These are phyloP conservation scores for Aegle marmelos DNA, from an alignment of 345 rosid species.

Conservation along the genomic window DNA sequence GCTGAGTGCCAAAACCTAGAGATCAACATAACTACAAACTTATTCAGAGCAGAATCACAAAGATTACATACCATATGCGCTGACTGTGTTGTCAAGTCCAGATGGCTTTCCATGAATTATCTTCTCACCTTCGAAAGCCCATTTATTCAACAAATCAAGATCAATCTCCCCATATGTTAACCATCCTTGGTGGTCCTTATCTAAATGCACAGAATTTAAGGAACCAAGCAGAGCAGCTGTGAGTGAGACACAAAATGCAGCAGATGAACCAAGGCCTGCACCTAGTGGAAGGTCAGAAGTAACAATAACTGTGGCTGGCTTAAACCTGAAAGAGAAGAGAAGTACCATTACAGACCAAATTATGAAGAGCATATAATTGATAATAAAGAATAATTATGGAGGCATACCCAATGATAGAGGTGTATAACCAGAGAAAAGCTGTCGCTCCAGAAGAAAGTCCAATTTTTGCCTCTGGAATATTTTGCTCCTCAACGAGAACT, in stretches of 20 bases:
- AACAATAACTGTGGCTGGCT: slow-evolving; percentile 66
- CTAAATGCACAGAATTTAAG: slow-evolving; percentile 40
- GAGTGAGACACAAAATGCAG: slow-evolving; percentile 77
- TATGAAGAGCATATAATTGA: not conserved
- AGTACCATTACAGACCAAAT: slow-evolving; percentile 16
- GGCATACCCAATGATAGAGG: slow-evolving; percentile 76
- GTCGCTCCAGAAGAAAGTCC: slow-evolving; percentile 68
- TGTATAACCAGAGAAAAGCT: slow-evolving; percentile 89
- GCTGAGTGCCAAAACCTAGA: not conserved
- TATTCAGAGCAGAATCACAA: not conserved
- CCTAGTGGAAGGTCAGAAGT: slow-evolving; percentile 86
- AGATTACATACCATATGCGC: slow-evolving; percentile 72
- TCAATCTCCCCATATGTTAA: slow-evolving; percentile 41
- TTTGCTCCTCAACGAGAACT: slow-evolving; percentile 64
- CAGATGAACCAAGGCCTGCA: slow-evolving; percentile 95
- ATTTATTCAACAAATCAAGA: slow-evolving; percentile 71
- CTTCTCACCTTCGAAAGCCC: slow-evolving; percentile 99
- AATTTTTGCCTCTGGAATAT: slow-evolving; percentile 62
- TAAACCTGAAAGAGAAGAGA: slow-evolving; percentile 45
- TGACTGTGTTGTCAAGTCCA: slow-evolving; percentile 95
- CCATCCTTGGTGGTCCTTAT: slow-evolving; percentile 50
- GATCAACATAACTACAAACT: not conserved
- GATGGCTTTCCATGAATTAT: slow-evolving; percentile 94
- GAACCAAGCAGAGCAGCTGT: slow-evolving; percentile 67
- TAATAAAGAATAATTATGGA: not conserved